Conservation (phyloP, 805 yeast genomes). For the Saccharomyces cerevisiae region DNA sequence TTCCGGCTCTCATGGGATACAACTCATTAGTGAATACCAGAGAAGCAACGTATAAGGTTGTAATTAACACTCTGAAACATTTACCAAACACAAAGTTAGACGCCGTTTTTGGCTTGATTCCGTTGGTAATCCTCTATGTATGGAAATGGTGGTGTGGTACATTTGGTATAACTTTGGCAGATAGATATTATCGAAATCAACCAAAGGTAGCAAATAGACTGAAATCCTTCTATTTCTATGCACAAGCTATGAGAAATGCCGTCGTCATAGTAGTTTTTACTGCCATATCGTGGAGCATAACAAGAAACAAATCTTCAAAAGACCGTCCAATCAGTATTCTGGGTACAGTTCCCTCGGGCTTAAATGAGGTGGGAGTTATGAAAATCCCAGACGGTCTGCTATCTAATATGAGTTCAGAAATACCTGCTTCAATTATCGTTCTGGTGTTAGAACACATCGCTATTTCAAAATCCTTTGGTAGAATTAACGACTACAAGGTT, state of each 20-base stretch:
- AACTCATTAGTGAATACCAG: conserved; percentile 60
- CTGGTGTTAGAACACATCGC: conserved; percentile 87
- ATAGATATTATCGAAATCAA: conserved; percentile 36
- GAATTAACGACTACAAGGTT: conserved; percentile 83
- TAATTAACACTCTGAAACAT: conserved; percentile 63
- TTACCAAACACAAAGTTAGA: conserved; percentile 61
- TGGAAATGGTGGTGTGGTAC: conserved; percentile 59
- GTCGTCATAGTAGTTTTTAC: conserved; percentile 76
- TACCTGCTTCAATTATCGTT: conserved; percentile 84
- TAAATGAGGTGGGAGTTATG: conserved; percentile 69
- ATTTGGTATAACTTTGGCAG: conserved; percentile 49
- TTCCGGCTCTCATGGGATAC: conserved; percentile 80
- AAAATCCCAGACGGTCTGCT: conserved; percentile 52
- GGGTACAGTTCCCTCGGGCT: conserved; percentile 78
- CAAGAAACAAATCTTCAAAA: conserved; percentile 40
- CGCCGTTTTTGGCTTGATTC: conserved; percentile 83
- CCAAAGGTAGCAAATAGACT: conserved; percentile 13
- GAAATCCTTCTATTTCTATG: conserved; percentile 51
- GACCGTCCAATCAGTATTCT: conserved; percentile 44
- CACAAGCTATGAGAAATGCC: conserved; percentile 72
- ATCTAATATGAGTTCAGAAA: conserved; percentile 56
- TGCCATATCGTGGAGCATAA: conserved; percentile 69
- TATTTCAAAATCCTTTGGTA: conserved; percentile 86
- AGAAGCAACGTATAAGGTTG: conserved; percentile 57
- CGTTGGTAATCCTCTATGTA: conserved; percentile 58